These are phyloP conservation scores for Tylopilus plumbeoviolaceoides DNA, from an alignment of 768 basidiomycete species.

Conservation along the genomic window DNA sequence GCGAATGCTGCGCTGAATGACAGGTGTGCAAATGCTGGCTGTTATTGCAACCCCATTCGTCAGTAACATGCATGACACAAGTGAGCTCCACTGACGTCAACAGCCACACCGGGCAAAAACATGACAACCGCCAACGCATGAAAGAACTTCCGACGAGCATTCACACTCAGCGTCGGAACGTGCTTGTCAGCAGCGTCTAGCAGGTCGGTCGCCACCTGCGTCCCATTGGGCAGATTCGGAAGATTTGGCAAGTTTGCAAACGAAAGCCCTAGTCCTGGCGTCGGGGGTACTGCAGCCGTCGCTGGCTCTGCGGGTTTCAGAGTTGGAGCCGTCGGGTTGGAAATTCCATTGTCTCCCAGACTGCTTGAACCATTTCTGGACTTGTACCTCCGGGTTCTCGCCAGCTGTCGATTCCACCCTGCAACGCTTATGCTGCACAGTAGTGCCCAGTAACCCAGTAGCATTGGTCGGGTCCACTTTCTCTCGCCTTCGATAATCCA, in stretches of 20 bases:
- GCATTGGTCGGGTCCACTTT: slow-evolving; percentile 72
- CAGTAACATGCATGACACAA: slow-evolving; percentile 10
- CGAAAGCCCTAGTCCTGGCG: slow-evolving; percentile 31
- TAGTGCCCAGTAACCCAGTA: slow-evolving; percentile 83
- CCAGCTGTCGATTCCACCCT: slow-evolving; percentile 91
- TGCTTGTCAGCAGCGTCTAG: slow-evolving; percentile 87
- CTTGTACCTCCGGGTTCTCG: slow-evolving; percentile 67
- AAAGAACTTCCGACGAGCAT: slow-evolving; percentile 94
- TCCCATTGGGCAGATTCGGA: slow-evolving; percentile 50
- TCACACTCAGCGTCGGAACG: slow-evolving; percentile 84
- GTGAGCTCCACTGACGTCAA: slow-evolving; percentile 65
- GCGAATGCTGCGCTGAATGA: slow-evolving; percentile 95
- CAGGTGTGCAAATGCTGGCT: slow-evolving; percentile 96
- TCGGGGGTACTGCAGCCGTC: slow-evolving; percentile 9
- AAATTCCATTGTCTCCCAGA: slow-evolving; percentile 34
- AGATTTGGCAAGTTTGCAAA: slow-evolving; percentile 50
- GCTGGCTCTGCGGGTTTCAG: slow-evolving; percentile 19
- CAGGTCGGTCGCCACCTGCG: slow-evolving; percentile 56
- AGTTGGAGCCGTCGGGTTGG: slow-evolving; percentile 22
- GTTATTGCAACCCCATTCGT: slow-evolving; percentile 11
- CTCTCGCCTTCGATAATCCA: slow-evolving; percentile 74
- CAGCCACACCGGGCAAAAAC: slow-evolving; percentile 91
- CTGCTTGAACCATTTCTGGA: slow-evolving; percentile 37
- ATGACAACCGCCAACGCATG: slow-evolving; percentile 93
- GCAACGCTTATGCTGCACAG: slow-evolving; percentile 82